Percentiles rank a stretch among this genome's conserved stretches.
Conservation (phyloP, 176 grass and related monocot species). For the Urochloa ruziziensis region DNA sequence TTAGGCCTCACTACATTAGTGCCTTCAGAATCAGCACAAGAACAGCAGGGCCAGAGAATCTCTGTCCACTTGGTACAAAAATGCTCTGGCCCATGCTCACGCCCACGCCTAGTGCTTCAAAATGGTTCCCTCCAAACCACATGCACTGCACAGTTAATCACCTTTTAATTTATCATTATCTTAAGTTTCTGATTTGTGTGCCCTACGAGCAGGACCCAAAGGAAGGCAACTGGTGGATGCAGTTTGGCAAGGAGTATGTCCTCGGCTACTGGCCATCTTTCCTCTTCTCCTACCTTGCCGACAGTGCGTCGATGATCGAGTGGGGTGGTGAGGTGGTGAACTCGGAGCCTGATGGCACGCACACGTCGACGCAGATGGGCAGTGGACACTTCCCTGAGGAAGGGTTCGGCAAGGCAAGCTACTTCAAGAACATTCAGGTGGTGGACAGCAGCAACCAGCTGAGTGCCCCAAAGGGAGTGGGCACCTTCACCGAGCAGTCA, state of each 20-base stretch:
- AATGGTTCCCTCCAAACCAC: constrained; percentile 20
- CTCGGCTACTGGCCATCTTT: constrained; percentile 77
- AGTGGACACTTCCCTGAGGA: constrained; percentile 74
- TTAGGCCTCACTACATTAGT: constrained; percentile 15
- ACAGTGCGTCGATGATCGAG: constrained; percentile 73
- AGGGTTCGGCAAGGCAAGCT: constrained; percentile 83
- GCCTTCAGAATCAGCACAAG: constrained; percentile 5
- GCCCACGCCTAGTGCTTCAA: not conserved
- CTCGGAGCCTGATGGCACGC: constrained; percentile 33
- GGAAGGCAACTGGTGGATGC: constrained; percentile 92
- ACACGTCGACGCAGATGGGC: constrained; percentile 81
- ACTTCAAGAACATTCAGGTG: constrained; percentile 78
- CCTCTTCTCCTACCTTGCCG: constrained; percentile 63
- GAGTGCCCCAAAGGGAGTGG: constrained; percentile 41
- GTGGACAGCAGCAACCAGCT: constrained; percentile 66
- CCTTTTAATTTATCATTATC: not conserved
- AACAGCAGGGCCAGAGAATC: constrained; percentile 20
- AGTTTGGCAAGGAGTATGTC: constrained; percentile 68
- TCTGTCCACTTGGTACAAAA: constrained; percentile 31
- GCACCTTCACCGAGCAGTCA: constrained; percentile 56
- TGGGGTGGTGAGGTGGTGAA: constrained; percentile 93
- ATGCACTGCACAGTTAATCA: not conserved
- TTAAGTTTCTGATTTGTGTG: constrained; percentile 1
- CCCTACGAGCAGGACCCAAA: constrained; percentile 63
- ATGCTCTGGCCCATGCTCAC: constrained; percentile 31